Evolutionary conservation across 2,329 filamentous ascomycete genomes (phyloP), one percentile per base, ranked within the genome.

Genomic region (Triangularia setosa): DNA sequence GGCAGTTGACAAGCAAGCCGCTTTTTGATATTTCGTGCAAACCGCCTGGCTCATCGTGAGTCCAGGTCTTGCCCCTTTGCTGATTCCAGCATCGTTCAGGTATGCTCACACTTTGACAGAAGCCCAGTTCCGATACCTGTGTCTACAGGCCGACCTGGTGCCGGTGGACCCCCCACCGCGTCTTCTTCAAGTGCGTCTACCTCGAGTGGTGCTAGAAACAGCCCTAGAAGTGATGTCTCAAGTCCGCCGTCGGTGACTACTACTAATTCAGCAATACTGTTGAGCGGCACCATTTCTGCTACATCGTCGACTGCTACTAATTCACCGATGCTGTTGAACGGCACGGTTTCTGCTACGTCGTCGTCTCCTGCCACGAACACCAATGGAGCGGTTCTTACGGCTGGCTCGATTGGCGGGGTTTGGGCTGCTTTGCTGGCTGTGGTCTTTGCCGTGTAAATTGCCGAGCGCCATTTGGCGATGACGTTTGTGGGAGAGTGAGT

Each of bases 21-120:
- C 77, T 89, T 33, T 90, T 83, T 73, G 84, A 90, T 72, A 83
- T 90, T 61, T 84, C 83, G 54, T 91, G 87, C 79, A 74, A 76
- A 62, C 73, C 78, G 63, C n/a, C 40, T 48, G 75, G 65, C 72
- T 9, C 70, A 62, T 65, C 52, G 52, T 55, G 25, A 55, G 52
- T 55, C 25, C 4, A 55, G 25, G 21, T 23, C 25, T 55, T 24
- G 25, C 23, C 12, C 52, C 23, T n/a, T n/a, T 55, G 21, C 11
- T 25, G 18, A 48, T 48, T 48, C 40, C 3, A 48, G 21, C 40
- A 48, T 55, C 12, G 23, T 27, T 25, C 23, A 25, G 52, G 52
- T 18, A 40, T 25, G 25, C 52, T 55, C 52, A 55, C 24, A 28
- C n/a, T 28, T 55, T 55, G 23, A 68, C 68, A 63, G 58, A 53